phyloP scores from a whole-genome alignment of 1,139 yeast species.

The Sugiyamaella neomexicana region DNA sequence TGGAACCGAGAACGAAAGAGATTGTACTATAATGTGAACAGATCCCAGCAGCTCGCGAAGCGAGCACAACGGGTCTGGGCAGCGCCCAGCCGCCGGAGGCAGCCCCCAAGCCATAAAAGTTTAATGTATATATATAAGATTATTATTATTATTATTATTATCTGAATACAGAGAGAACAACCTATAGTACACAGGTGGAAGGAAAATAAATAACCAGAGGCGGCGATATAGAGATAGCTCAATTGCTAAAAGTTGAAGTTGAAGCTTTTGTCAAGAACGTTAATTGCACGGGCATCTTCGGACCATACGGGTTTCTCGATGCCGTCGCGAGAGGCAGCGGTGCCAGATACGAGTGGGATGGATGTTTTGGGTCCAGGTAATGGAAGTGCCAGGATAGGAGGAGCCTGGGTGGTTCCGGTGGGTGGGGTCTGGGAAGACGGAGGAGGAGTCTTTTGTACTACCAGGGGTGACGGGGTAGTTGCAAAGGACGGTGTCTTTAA shows the following conservation, averaged over 20 bases:
- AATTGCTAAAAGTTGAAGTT: conserved; percentile 16
- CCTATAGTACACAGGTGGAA: background rate
- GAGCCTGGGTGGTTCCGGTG: background rate
- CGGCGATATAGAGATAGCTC: background rate
- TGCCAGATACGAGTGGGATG: background rate
- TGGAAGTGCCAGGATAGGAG: conserved; percentile 9
- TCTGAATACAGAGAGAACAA: background rate
- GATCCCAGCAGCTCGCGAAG: background rate
- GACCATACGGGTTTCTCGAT: conserved; percentile 34
- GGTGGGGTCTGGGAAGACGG: conserved; percentile 12
- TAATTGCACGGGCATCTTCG: conserved; percentile 38
- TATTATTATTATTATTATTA: too few relatives aligned
- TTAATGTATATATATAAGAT: background rate
- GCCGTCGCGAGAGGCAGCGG: conserved; percentile 16
- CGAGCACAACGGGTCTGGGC: background rate
- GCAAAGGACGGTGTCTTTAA: background rate
- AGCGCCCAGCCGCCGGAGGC: background rate
- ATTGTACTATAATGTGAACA: conserved; percentile 37
- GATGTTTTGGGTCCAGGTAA: background rate
- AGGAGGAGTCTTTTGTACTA: conserved; percentile 6
- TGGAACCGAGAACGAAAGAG: conserved; percentile 32
- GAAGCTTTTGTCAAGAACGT: conserved; percentile 36
- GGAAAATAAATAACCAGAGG: conserved; percentile 4
- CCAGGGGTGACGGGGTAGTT: conserved; percentile 11
- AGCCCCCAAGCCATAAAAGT: too few relatives aligned